Evolutionary conservation across 1,284 basidiomycete genomes (phyloP).

Genomic region (Rhodotorula sp.): DNA sequence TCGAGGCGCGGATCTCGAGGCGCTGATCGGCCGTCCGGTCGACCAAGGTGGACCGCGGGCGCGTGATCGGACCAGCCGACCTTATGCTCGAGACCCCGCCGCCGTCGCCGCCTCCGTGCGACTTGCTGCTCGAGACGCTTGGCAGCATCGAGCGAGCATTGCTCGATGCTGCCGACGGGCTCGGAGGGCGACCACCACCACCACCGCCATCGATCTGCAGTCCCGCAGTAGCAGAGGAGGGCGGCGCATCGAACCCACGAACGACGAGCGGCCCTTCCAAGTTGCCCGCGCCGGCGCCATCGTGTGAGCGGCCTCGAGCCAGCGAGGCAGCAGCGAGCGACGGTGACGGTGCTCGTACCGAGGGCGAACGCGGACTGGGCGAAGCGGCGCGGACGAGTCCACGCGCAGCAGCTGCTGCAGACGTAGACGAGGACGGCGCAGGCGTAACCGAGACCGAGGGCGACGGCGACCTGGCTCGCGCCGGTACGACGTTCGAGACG

Average conservation of each 20-base stretch:
- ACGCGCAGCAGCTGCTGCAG: background rate
- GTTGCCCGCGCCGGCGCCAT: background rate
- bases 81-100: background rate
- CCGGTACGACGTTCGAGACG: no score
- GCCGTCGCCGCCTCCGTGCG: background rate
- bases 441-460: background rate
- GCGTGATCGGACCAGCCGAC: background rate
- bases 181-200: background rate
- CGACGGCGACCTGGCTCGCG: background rate
- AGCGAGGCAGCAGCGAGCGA: background rate
- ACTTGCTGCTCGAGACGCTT: no score
- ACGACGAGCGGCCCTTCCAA: background rate
- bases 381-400: background rate
- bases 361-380: background rate
- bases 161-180: background rate
- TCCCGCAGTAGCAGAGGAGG: background rate
- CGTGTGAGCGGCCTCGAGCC: background rate
- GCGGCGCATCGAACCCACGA: constrained; percentile 5
- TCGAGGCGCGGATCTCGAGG: constrained; percentile 17
- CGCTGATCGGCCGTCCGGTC: constrained; percentile 8
- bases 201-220: no score
- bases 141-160: background rate
- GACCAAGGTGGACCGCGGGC: constrained; percentile 5
- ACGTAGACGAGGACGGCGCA: background rate
- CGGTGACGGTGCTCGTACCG: background rate